Evolutionary conservation across 2,329 filamentous ascomycete genomes (phyloP), one percentile per base, ranked within the genome.

Genomic region (Chaetomium olivaceum): DNA sequence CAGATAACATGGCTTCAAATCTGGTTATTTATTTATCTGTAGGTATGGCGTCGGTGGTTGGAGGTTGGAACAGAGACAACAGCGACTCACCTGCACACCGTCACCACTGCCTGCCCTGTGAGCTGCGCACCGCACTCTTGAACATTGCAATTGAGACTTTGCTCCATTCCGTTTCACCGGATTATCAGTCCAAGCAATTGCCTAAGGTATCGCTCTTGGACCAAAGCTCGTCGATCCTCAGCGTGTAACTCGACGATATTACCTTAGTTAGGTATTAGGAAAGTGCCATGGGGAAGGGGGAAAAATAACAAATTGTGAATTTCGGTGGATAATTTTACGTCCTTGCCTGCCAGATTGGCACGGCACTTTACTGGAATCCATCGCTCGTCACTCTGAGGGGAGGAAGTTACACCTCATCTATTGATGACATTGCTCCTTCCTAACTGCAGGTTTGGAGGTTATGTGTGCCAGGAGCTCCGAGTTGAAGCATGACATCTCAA

Each of bases 1-100:
- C 94, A 97, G 78, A 96, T 96, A 51, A 96, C 89, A 77, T 97
- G 94, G 68, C 93, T 93, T 48, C 23, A 5, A 25, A 43, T 21
- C 60, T 6, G 12, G 5, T 58, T 25, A 36, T 56, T 57, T 48
- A 16, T 25, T 7, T 50, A 23, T 0, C n/a, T 29, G 21, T 5
- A 3, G 23, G 29, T 27, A 14, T 14, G 16, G 39, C 39, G 2
- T 43, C 16, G 16, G 5, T 7, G 39, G 39, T n/a, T n/a, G 36
- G 9, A 11, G 12, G 33, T 36, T 36, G 14, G 16, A 5, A 12
- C 6, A n/a, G 14, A 39, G 54, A 39, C 11, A 33, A 14, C 27
- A 25, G 14, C 12, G n/a, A 61, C 67, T 69, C 67, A 91, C 92
- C 90, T 92, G 86, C 93, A 98, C 16, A 91, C 95, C 4, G 93